Base-by-base conservation (phyloP, 164 flowering plant species). In the Dillenia suffruticosa region DNA sequence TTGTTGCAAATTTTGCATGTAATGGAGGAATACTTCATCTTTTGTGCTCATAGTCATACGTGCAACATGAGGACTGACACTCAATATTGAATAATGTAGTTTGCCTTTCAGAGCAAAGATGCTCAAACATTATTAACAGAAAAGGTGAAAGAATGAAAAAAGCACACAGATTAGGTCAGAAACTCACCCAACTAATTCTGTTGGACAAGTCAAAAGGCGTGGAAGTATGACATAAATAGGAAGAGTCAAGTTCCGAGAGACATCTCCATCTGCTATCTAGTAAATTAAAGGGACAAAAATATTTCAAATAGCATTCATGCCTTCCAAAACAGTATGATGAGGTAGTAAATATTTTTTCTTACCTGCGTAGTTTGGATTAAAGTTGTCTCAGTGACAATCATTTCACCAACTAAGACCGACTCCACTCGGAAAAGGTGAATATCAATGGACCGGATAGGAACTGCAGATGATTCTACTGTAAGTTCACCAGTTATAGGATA, bases 241-340 rank as follows among this genome's bases (percentile, higher is more conserved):
- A 54, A 92, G 56, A 63, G 81, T 77, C 87, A 85, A 56, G 61
- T 71, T 68, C 12, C 74, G 85, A 61, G 85, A 85, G 47, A 92
- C 77, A 80, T 92, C 96, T 71, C 98, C 98, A 84, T 90, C 98
- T 63, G 88, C 96, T 65, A 92, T 84, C 98, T 90, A 69, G 47
- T 43, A 66, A 66, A 69, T 10, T 17, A 49, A 32, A 58, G 48
- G 46, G 22, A 59, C 46, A 61, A 15, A 40, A 10, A 11, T 54
- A 51, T 64, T 55, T 59, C 9, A 63, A 61, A 50, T 59, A 24
- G n/a, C 58, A 6, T 32, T n/a, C 46, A 1, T 46, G 24, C 40
- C 40, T 32, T 32, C 40, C 15, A 64, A 50, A 44, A 44, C 17
- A 22, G 9, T 10, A 51, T 32, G 0, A 47, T 44, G 48, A 63